Conservation (phyloP, 2,329 filamentous ascomycete species). For the Furcasterigmium furcatum region DNA sequence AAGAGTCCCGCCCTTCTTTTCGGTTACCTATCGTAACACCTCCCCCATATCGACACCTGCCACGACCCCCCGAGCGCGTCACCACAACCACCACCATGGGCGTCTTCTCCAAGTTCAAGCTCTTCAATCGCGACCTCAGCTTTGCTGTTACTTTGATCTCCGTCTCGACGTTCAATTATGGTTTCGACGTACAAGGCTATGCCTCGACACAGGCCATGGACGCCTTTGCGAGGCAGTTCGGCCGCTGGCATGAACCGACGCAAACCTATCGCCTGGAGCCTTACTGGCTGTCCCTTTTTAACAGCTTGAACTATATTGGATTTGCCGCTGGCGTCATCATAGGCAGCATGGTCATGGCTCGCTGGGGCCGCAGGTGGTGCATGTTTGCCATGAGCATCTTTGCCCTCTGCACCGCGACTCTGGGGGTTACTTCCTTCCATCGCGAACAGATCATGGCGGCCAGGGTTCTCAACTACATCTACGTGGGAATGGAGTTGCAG, state of each 20-base stretch:
- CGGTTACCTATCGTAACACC: no score
- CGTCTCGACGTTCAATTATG: slow-evolving; percentile 34
- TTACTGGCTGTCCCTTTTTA: slow-evolving; percentile 30
- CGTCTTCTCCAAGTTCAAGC: slow-evolving; percentile 10
- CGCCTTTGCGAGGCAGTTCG: slow-evolving; percentile 28
- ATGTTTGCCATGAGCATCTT: slow-evolving; percentile 34
- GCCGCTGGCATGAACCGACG: slow-evolving; percentile 18
- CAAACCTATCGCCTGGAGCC: slow-evolving; percentile 21
- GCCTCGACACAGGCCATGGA: slow-evolving; percentile 32
- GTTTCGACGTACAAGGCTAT: slow-evolving; percentile 30
- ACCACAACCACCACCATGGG: slow-evolving; percentile 29
- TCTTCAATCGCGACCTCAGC: slow-evolving; percentile 12
- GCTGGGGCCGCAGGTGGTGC: slow-evolving; percentile 26
- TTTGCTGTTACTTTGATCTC: slow-evolving; percentile 21
- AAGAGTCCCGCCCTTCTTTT: no score
- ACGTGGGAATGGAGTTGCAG: slow-evolving; percentile 34
- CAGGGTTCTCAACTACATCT: slow-evolving; percentile 31
- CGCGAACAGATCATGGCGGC: slow-evolving; percentile 27
- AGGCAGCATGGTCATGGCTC: slow-evolving; percentile 19
- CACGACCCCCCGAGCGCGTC: no score
- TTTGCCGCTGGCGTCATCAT: slow-evolving; percentile 20
- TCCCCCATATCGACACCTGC: no score
- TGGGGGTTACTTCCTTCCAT: slow-evolving; percentile 25
- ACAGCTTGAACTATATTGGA: slow-evolving; percentile 27
- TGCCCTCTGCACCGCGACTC: slow-evolving; percentile 25